A percentile compares a stretch with the other conserved stretches of the same genome.
Evolutionary conservation across 495 filamentous ascomycete genomes (phyloP).

Genomic region (Hypoxylon fragiforme): DNA sequence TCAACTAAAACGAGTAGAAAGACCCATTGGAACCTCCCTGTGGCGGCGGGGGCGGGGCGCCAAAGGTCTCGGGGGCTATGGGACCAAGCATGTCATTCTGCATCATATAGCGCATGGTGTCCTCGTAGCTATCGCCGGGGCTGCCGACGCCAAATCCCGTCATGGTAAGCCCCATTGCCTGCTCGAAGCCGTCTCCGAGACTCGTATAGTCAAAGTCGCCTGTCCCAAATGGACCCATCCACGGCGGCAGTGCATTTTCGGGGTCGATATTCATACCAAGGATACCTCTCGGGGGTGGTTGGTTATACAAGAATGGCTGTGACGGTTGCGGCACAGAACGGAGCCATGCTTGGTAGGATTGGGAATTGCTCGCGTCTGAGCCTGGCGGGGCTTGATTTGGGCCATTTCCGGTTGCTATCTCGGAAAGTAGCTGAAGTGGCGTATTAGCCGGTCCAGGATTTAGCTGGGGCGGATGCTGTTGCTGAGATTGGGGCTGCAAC

Average conservation of each 20-base stretch:
- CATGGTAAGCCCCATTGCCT: slow-evolving; percentile 56
- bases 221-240: slow-evolving; percentile 35
- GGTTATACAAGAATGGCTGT: slow-evolving; percentile 38
- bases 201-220: slow-evolving; percentile 43
- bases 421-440: slow-evolving; percentile 67
- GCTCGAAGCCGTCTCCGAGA: slow-evolving; percentile 51
- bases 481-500: slow-evolving; percentile 27
- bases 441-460: slow-evolving; percentile 48
- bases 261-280: no score
- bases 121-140: slow-evolving; percentile 35
- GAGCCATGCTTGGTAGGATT: slow-evolving; percentile 13
- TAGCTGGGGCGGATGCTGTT: slow-evolving; percentile 31
- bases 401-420: slow-evolving; percentile 65
- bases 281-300: slow-evolving; percentile 8
- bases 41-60: background rate
- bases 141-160: slow-evolving; percentile 41
- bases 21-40: slow-evolving; percentile 6
- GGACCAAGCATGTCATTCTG: slow-evolving; percentile 35
- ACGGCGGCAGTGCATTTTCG: slow-evolving; percentile 39
- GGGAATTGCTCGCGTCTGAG: background rate
- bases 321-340: slow-evolving; percentile 13
- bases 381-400: slow-evolving; percentile 8
- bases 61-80: slow-evolving; percentile 13
- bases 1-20: slow-evolving; percentile 6
- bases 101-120: slow-evolving; percentile 39